These are phyloP conservation scores for Grigorovia jiainica DNA, from an alignment of 805 yeast genomes.

Conservation along the genomic window DNA sequence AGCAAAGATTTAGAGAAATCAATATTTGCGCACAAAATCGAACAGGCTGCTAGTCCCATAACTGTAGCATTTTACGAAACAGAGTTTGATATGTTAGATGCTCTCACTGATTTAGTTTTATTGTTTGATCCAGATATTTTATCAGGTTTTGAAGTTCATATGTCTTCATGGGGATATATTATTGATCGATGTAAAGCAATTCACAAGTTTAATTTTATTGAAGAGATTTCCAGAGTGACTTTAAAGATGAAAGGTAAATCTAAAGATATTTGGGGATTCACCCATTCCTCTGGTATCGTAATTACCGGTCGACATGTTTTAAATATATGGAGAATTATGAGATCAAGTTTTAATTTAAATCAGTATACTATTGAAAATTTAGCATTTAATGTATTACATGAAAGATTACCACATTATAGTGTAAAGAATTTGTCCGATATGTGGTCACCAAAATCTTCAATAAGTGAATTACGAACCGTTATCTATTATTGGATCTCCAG, in stretches of 20 bases:
- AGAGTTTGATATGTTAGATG: constrained; percentile 54
- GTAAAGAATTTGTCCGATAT: constrained; percentile 39
- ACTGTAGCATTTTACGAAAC: constrained; percentile 35
- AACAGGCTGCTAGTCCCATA: constrained; percentile 11
- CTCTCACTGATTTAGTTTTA: constrained; percentile 46
- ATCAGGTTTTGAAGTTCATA: constrained; percentile 75
- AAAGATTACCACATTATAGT: constrained; percentile 55
- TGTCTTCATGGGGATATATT: constrained; percentile 83
- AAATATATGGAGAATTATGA: constrained; percentile 74
- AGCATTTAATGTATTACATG: constrained; percentile 56
- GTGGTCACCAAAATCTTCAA: constrained; percentile 26
- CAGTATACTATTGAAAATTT: constrained; percentile 73
- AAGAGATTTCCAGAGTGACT: constrained; percentile 52
- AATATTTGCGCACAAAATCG: constrained; percentile 5
- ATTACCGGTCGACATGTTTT: constrained; percentile 77
- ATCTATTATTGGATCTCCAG: constrained; percentile 40
- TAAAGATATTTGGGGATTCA: constrained; percentile 71
- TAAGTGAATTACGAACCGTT: constrained; percentile 31
- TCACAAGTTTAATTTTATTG: constrained; percentile 45
- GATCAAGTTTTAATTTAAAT: constrained; percentile 51
- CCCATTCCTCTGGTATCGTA: constrained; percentile 60
- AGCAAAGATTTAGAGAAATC: constrained; percentile 3
- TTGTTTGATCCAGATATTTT: constrained; percentile 78
- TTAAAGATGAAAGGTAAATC: constrained; percentile 40
- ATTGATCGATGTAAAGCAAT: constrained; percentile 47